Evolutionary conservation across 352 stramenopile species (phyloP), one percentile per base, ranked within the genome.

Genomic region (Globisporangium parvum): DNA sequence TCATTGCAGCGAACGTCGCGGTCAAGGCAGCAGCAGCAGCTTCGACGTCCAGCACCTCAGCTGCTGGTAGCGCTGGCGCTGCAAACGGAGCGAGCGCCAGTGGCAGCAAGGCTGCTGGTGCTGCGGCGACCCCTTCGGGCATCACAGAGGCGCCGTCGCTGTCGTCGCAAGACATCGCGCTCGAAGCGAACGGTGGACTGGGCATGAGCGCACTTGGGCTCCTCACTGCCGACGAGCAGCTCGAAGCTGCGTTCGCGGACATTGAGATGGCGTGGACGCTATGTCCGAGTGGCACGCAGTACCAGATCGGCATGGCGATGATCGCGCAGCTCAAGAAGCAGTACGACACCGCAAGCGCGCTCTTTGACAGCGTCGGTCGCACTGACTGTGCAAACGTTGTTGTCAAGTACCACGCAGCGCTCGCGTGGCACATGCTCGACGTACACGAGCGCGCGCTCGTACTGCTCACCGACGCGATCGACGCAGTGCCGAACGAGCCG

Each of bases 211-310:
- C 63, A 4, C 51, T 56, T 2, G 60, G 48, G 24, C 73, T 57
- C 24, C 37, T 69, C 3, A 65, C 45, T 1, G 60, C 59, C 6
- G 63, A 76, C 23, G 66, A 93, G 28, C 79, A 92, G 46, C 71
- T 91, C 2, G 75, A 88, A 26, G 80, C 82, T 12, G 72, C 80
- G 23, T 87, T 88, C 44, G 75, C 69, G 5, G 82, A 93, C 52
- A 83, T 91, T 23, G 80, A 91, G 53, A 87, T 88, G 75, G 82
- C 82, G n/a, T 88, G 74, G 60, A 78, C 65, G 10, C 55, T 88
- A 12, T 67, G 65, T 5, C 70, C 78, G 3, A 75, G 28, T 12
- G 58, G 59, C 0, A 58, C 64, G 31, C 66, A 75, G 28, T 90
- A 87, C 23, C 67, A 88, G 42, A 71, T 86, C 35, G 77, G 78